Conservation (phyloP, 2,329 filamentous ascomycete species). For the Stachybotrys chlorohalonatus region DNA sequence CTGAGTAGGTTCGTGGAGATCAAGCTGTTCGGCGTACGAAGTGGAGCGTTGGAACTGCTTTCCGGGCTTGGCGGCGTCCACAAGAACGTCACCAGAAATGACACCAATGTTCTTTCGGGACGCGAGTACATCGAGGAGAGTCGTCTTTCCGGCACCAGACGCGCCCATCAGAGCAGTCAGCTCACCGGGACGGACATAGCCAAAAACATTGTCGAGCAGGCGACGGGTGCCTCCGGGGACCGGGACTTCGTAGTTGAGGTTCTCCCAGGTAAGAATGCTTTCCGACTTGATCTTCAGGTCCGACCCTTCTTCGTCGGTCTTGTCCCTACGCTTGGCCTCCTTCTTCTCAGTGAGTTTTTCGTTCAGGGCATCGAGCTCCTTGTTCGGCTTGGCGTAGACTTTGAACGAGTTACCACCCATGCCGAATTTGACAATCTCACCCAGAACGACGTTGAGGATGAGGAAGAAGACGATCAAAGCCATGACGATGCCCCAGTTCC, state of each 20-base stretch:
- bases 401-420: constrained; percentile 75
- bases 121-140: constrained; percentile 67
- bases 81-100: constrained; percentile 45
- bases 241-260: constrained; percentile 69
- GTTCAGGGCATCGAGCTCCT: constrained; percentile 59
- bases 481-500: constrained; percentile 75
- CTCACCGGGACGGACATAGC: constrained; percentile 67
- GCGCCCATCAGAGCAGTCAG: constrained; percentile 76
- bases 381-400: constrained; percentile 63
- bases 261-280: constrained; percentile 76
- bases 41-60: constrained; percentile 54
- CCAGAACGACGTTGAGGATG: constrained; percentile 64
- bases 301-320: constrained; percentile 31
- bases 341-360: constrained; percentile 50
- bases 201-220: constrained; percentile 48
- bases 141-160: constrained; percentile 82
- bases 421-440: constrained; percentile 69
- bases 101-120: constrained; percentile 53
- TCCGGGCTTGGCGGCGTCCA: constrained; percentile 47
- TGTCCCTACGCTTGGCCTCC: constrained; percentile 41
- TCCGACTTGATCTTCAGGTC: constrained; percentile 50
- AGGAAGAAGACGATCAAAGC: constrained; percentile 70
- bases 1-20: constrained; percentile 52
- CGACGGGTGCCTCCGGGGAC: constrained; percentile 46
- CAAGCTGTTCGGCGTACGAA: constrained; percentile 54